A percentile compares a stretch with the other conserved stretches of the same genome.
These are phyloP conservation scores for Dictyophora rubrovolvata DNA, from an alignment of 768 basidiomycete genomes.

Conservation along the genomic window DNA sequence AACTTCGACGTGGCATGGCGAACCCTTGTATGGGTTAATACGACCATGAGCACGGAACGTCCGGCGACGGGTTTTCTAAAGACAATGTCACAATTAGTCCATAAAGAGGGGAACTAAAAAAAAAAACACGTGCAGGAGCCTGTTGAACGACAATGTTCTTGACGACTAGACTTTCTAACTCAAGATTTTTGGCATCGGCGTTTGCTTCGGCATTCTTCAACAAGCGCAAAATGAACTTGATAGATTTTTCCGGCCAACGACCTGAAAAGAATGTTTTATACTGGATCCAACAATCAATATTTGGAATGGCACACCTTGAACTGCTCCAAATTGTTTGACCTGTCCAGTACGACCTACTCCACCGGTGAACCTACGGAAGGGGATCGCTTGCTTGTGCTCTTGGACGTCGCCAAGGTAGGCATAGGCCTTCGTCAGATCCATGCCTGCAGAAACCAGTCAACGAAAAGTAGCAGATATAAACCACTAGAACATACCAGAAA, in stretches of 20 bases:
- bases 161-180: constrained; percentile 85
- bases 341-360: constrained; percentile 92
- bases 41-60: constrained; percentile 98
- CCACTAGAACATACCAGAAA: constrained; percentile 53
- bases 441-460: constrained; percentile 39
- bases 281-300: neutral
- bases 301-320: constrained; percentile 59
- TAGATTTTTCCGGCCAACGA: constrained; percentile 99
- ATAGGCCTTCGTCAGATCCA: constrained; percentile 93
- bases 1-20: constrained; percentile 87
- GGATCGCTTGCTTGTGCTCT: constrained; percentile 95
- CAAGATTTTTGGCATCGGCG: constrained; percentile 94
- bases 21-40: constrained; percentile 98
- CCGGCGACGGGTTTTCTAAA: constrained; percentile 95
- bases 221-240: constrained; percentile 87
- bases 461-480: neutral
- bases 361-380: constrained; percentile 92
- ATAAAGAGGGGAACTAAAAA: neutral
- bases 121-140: constrained; percentile 67
- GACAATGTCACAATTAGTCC: neutral
- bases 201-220: constrained; percentile 99
- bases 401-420: constrained; percentile 86
- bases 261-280: constrained; percentile 38
- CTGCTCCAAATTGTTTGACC: constrained; percentile 93
- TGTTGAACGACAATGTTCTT: constrained; percentile 98